A percentile compares a stretch with the other conserved stretches of the same genome.
phyloP scores from a whole-genome alignment of 1,284 basidiomycete genomes.

The Ustilago sp. region DNA sequence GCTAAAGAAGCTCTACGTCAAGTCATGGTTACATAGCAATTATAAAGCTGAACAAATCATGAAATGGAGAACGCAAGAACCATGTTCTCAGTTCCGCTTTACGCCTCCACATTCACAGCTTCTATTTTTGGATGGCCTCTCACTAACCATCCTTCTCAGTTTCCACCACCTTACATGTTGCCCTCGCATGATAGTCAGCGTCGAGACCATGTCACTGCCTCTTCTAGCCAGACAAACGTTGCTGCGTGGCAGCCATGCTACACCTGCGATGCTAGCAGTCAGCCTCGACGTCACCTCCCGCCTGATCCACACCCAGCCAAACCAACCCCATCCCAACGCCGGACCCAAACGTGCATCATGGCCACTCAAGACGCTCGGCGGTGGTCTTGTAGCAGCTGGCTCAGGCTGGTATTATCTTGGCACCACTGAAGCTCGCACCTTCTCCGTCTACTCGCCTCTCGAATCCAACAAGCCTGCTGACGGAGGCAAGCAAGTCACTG shows the following conservation, averaged over 20 bases:
- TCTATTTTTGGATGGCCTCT: neutral
- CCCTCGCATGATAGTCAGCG: neutral
- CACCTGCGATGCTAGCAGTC: constrained; percentile 4
- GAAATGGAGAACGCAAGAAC: neutral
- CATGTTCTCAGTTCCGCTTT: neutral
- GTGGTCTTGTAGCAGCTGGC: constrained; percentile 35
- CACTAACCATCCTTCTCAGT: neutral
- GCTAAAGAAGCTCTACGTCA: constrained; percentile 40
- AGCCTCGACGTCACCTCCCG: neutral
- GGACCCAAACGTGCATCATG: constrained; percentile 5
- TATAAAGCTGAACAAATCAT: neutral
- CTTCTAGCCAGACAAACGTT: constrained; percentile 9
- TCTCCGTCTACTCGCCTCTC: constrained; percentile 29
- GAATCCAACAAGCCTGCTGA: constrained; percentile 11
- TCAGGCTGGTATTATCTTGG: constrained; percentile 22
- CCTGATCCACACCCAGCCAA: constrained; percentile 14
- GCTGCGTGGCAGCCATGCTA: constrained; percentile 14
- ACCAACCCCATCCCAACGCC: neutral
- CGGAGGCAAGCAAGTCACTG: constrained; percentile 6
- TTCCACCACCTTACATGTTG: neutral
- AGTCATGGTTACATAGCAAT: neutral
- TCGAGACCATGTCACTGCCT: constrained; percentile 16
- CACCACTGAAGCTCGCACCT: neutral
- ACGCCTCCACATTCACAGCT: constrained; percentile 19
- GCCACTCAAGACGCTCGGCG: constrained; percentile 30